Percentiles rank a stretch among this genome's conserved stretches.
Conservation (phyloP, 2,329 filamentous ascomycete species). For the Rhynchosporium agropyri region DNA sequence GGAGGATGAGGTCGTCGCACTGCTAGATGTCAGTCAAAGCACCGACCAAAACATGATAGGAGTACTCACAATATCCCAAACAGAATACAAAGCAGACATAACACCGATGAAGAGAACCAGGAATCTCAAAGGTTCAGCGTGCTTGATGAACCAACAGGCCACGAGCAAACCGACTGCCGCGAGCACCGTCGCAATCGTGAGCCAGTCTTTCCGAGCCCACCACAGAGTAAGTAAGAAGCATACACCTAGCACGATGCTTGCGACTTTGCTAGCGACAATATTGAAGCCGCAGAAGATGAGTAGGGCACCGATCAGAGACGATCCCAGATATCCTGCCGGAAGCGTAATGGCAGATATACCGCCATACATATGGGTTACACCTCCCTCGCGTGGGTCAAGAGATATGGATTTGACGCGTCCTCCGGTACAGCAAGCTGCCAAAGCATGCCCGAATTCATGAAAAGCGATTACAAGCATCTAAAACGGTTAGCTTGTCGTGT, state of each 20-base stretch:
- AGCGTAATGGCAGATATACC: slow-evolving; percentile 71
- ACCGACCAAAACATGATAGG: neutral
- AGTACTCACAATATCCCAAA: slow-evolving; percentile 72
- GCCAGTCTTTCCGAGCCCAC: slow-evolving; percentile 80
- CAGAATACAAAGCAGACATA: slow-evolving; percentile 79
- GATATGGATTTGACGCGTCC: slow-evolving; percentile 74
- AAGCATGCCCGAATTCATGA: slow-evolving; percentile 78
- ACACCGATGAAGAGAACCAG: slow-evolving; percentile 81
- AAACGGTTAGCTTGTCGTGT: neutral
- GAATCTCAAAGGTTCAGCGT: slow-evolving; percentile 73
- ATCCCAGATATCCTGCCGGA: slow-evolving; percentile 78
- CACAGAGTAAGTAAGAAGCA: slow-evolving; percentile 79
- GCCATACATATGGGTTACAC: slow-evolving; percentile 76
- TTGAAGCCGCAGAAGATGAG: slow-evolving; percentile 81
- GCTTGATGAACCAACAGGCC: slow-evolving; percentile 78
- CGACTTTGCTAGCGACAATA: slow-evolving; percentile 80
- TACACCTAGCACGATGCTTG: slow-evolving; percentile 70
- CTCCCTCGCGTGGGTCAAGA: slow-evolving; percentile 75
- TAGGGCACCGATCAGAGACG: slow-evolving; percentile 74
- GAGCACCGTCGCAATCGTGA: slow-evolving; percentile 72
- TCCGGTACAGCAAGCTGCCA: slow-evolving; percentile 71
- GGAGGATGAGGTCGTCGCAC: slow-evolving; percentile 78
- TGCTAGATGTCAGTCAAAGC: slow-evolving; percentile 34
- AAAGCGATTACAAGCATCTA: slow-evolving; percentile 84
- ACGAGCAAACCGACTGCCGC: slow-evolving; percentile 71